Conservation (phyloP, 164 flowering plant species). For the Vitis cinerea region DNA sequence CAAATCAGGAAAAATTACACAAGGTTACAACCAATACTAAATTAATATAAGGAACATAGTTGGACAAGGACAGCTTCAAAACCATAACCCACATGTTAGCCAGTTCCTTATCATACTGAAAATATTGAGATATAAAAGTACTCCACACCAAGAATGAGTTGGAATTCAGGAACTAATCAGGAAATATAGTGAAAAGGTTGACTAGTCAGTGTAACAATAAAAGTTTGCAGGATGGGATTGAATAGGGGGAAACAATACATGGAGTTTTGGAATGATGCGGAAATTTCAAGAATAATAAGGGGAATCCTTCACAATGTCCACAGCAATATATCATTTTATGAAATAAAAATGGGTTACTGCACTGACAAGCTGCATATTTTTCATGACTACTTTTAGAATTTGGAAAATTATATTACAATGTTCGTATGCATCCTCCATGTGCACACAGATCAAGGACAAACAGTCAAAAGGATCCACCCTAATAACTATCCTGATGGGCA, state of each 20-base stretch:
- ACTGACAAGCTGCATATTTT: no score
- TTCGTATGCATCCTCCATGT: no score
- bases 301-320: neutral
- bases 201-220: neutral
- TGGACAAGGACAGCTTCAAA: neutral
- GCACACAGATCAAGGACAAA: no score
- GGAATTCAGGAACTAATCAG: neutral
- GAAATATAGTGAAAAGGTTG: neutral
- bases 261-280: neutral
- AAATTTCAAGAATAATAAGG: neutral
- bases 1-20: constrained; percentile 5
- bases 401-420: no score
- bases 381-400: no score
- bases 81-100: neutral
- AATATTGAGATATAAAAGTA: neutral
- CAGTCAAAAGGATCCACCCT: no score
- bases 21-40: neutral
- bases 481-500: no score
- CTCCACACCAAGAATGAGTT: neutral
- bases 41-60: neutral
- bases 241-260: neutral
- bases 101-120: neutral
- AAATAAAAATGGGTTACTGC: no score
- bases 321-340: no score
- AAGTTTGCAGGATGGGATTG: neutral